Evolutionary conservation across 805 yeast genomes (phyloP).

Genomic region (Suhomyces canberraensis): DNA sequence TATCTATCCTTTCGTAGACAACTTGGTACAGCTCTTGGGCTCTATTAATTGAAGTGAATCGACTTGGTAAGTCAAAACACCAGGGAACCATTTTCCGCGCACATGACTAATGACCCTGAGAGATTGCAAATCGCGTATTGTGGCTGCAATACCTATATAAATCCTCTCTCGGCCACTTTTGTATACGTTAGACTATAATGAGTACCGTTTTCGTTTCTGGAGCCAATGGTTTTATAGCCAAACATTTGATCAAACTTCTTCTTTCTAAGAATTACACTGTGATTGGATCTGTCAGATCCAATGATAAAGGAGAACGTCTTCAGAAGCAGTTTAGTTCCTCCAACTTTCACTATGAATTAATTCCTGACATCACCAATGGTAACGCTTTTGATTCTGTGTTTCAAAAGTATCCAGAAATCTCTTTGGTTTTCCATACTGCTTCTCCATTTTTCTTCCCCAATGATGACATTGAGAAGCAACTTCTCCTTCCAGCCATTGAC

Average conservation of each 20-base stretch:
- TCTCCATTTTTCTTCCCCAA: constrained; percentile 29
- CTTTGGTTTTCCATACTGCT: constrained; percentile 30
- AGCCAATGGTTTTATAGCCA: constrained; percentile 52
- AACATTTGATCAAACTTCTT: constrained; percentile 38
- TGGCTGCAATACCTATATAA: too few species aligned
- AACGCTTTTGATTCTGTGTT: constrained; percentile 29
- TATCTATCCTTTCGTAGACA: too few species aligned
- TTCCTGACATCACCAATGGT: constrained; percentile 16
- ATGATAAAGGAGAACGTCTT: constrained; percentile 33
- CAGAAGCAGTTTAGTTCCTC: constrained; percentile 7
- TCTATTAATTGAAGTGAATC: too few species aligned
- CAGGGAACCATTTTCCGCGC: too few species aligned
- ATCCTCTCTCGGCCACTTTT: too few species aligned
- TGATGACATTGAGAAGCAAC: constrained; percentile 16
- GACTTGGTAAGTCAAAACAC: too few species aligned
- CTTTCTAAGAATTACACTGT: constrained; percentile 39
- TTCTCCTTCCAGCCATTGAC: constrained; percentile 27
- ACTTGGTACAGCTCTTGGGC: too few species aligned
- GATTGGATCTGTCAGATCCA: constrained; percentile 45
- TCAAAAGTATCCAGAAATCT: constrained; percentile 24
- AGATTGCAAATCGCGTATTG: too few species aligned
- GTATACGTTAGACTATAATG: background rate
- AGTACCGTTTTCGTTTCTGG: constrained; percentile 43
- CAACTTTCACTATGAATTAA: constrained; percentile 22
- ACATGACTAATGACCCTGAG: too few species aligned